Evolutionary conservation across 2,329 filamentous ascomycete genomes (phyloP).

Genomic region (Eutypella sp.): DNA sequence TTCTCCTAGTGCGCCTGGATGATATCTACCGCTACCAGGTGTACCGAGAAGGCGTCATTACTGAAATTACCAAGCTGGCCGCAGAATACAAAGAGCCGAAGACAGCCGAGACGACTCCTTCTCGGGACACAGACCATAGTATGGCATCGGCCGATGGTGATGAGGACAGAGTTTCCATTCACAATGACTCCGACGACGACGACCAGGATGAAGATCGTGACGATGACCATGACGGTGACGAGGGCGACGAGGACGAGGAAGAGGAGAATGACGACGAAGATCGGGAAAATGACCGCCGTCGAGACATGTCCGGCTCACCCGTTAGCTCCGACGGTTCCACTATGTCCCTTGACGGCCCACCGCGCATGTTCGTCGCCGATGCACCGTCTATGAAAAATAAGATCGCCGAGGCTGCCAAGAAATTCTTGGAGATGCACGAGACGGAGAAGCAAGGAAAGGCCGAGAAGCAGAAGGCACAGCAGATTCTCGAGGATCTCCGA

Average conservation of each 20-base stretch:
- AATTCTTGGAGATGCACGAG: slow-evolving; percentile 80
- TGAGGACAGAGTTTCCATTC: slow-evolving; percentile 30
- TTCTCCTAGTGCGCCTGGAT: slow-evolving; percentile 78
- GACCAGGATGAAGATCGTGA: slow-evolving; percentile 47
- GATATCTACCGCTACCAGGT: slow-evolving; percentile 93
- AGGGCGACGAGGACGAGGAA: slow-evolving; percentile 43
- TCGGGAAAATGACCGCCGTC: slow-evolving; percentile 37
- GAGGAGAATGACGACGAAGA: slow-evolving; percentile 52
- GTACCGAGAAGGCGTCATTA: slow-evolving; percentile 91
- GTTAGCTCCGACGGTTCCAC: slow-evolving; percentile 62
- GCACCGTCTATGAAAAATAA: slow-evolving; percentile 60
- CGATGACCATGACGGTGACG: slow-evolving; percentile 45
- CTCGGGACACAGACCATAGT: slow-evolving; percentile 22
- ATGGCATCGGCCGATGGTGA: slow-evolving; percentile 29
- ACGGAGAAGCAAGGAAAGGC: slow-evolving; percentile 64
- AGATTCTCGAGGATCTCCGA: slow-evolving; percentile 70
- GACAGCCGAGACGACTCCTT: slow-evolving; percentile 24
- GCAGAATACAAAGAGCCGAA: slow-evolving; percentile 38
- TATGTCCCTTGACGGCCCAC: slow-evolving; percentile 55
- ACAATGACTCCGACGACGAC: slow-evolving; percentile 48
- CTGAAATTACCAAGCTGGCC: slow-evolving; percentile 81
- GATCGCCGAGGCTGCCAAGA: slow-evolving; percentile 72
- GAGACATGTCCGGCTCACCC: slow-evolving; percentile 62
- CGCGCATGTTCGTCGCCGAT: slow-evolving; percentile 43
- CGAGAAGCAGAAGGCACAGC: slow-evolving; percentile 73